A percentile compares a stretch with the other conserved stretches of the same genome.
Conservation (phyloP, 805 yeast species). For the Kodamaea hsintzibuensis region DNA sequence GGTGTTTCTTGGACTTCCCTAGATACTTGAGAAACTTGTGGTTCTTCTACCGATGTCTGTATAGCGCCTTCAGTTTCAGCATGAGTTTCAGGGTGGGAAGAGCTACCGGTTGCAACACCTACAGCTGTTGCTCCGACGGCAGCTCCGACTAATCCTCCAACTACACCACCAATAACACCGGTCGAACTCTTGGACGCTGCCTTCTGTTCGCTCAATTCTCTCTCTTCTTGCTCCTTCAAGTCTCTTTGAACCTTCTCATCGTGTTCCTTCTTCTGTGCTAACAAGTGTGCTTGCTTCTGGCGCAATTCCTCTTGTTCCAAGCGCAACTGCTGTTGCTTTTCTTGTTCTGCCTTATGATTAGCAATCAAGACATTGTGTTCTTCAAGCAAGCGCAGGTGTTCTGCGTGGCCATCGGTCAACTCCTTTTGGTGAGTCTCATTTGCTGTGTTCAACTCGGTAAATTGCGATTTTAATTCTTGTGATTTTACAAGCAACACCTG, state of each 20-base stretch:
- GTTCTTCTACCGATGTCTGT: no score
- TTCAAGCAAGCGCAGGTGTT: conserved; percentile 9
- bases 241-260: conserved; percentile 3
- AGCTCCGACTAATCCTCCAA: conserved; percentile 6
- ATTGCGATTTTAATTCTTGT: conserved; percentile 32
- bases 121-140: conserved; percentile 8
- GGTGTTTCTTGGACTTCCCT: neutral
- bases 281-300: conserved; percentile 7
- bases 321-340: conserved; percentile 9
- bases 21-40: neutral
- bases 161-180: conserved; percentile 10
- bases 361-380: conserved; percentile 11
- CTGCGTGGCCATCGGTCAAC: conserved; percentile 2
- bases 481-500: conserved; percentile 57
- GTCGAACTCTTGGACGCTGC: neutral
- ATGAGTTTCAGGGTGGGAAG: neutral
- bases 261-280: conserved; percentile 4
- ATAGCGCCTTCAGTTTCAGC: neutral
- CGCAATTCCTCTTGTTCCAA: conserved; percentile 3
- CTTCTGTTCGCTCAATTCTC: neutral
- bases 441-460: conserved; percentile 2
- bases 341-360: conserved; percentile 2
- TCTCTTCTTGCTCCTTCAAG: neutral
- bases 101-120: conserved; percentile 10
- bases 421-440: conserved; percentile 4